Evolutionary conservation across 805 yeast genomes (phyloP), one percentile per base, ranked within the genome.

Genomic region (Teunomyces funiuensis): DNA sequence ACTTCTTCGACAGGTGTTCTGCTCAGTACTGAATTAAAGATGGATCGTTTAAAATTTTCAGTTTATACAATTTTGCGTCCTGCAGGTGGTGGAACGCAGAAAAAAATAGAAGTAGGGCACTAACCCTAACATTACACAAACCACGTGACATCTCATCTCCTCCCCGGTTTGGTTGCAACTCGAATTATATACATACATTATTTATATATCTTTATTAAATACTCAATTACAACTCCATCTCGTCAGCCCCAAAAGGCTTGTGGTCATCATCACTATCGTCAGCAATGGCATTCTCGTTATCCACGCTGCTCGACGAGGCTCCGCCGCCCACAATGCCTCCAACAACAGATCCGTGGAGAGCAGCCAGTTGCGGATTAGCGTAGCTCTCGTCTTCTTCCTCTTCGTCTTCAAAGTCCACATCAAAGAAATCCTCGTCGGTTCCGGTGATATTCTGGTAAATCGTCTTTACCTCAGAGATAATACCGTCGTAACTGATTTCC

Each of bases 391-490:
- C 43, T 4, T 70, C 73, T 26, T 82, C 90, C 33, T 86, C 96
- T 15, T 89, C 97, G 60, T 91, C 98, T 63, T 91, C 97, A 58
- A 91, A 91, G 63, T 91, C 98, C 30, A 91, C 87, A 61, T 88
- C 96, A 58, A 91, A 91, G 67, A 93, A 93, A 64, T 91, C 98
- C 54, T 91, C 97, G 58, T 86, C 93, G 2, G 95, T 79, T 7
- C 98, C 98, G 8, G 93, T 95, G 47, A 91, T 82, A 42, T 76
- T 73, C 46, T 79, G 82, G 60, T 88, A 91, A 30, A 91, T 60
- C 15, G 78, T 67, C 57, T 81, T 85, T 5, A 90, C 88, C 46
- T 88, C 93, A 2, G 90, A 81, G 14, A 91, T 79, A 3, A 87
- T 78, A 22, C 97, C 98, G 60, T 91, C 97, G 61, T 89, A 91